These are phyloP conservation scores for Mycena belliarum DNA, from an alignment of 768 basidiomycete species.

Conservation along the genomic window DNA sequence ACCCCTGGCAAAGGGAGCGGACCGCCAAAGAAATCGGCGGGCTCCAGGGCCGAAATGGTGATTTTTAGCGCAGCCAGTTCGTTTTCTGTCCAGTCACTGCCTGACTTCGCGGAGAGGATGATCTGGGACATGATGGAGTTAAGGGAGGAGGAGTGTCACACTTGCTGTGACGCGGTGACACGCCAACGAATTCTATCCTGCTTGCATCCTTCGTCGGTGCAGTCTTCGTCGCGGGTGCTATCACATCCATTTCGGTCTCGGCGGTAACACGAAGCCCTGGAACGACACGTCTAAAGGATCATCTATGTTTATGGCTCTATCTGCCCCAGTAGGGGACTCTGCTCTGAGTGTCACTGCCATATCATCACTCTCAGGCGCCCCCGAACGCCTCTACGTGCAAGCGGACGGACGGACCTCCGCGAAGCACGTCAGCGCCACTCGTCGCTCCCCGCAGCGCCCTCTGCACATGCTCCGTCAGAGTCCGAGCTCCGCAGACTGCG, in stretches of 20 bases:
- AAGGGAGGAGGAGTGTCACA: background rate
- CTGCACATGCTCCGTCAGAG: constrained; percentile 39
- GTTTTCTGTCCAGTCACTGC: constrained; percentile 29
- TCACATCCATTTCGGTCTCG: too few species aligned
- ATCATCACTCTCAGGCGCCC: constrained; percentile 21
- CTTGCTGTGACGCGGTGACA: too few species aligned
- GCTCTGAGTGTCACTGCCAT: too few species aligned
- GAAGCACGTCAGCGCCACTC: constrained; percentile 38
- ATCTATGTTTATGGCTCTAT: too few species aligned
- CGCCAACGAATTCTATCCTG: too few species aligned
- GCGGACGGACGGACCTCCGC: constrained; percentile 44
- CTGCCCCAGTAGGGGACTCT: too few species aligned
- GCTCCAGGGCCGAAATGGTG: background rate
- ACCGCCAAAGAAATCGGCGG: constrained; percentile 4
- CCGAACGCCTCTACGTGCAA: constrained; percentile 50
- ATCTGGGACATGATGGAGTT: constrained; percentile 27
- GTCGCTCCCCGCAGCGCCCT: constrained; percentile 33
- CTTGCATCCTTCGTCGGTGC: too few species aligned
- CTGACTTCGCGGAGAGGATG: constrained; percentile 27
- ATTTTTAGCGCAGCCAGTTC: constrained; percentile 29
- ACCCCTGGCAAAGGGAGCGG: background rate
- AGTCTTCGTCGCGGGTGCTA: too few species aligned
- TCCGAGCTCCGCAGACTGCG: constrained; percentile 51
- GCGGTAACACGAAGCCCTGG: too few species aligned
- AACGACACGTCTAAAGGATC: too few species aligned